Evolutionary conservation across 257 asterid species (phyloP).

Genomic region (Gentiana dahurica): DNA sequence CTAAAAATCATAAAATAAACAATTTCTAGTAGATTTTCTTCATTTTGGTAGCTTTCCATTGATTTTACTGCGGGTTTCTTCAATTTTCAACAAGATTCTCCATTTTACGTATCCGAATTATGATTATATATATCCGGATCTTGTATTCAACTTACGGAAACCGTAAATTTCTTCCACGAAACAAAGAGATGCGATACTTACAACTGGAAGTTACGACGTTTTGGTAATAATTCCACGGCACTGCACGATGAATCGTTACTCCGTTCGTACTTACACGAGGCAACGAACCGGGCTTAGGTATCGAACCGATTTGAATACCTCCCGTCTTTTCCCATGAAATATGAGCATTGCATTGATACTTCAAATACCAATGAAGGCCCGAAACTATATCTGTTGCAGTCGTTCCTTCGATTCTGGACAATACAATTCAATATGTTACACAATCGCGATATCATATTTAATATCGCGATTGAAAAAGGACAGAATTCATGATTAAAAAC

Average conservation of each 20-base stretch:
- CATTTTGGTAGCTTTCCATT: too few relatives aligned
- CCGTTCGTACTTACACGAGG: constrained; percentile 56
- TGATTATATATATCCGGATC: too few relatives aligned
- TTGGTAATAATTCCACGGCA: constrained; percentile 93
- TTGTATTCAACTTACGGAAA: too few relatives aligned
- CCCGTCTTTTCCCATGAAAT: constrained; percentile 98
- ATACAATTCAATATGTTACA: background rate
- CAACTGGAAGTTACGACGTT: constrained; percentile 99
- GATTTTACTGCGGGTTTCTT: too few relatives aligned
- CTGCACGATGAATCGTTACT: constrained; percentile 61
- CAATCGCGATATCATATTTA: constrained; percentile 6
- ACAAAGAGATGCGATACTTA: constrained; percentile 28
- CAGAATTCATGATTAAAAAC: background rate
- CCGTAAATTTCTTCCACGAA: too few relatives aligned
- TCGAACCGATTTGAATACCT: constrained; percentile 69
- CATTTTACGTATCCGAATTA: too few relatives aligned
- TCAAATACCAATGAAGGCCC: constrained; percentile 92
- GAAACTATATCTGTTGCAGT: constrained; percentile 77
- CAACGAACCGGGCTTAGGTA: constrained; percentile 76
- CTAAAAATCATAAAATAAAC: too few relatives aligned
- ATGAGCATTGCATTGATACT: constrained; percentile 90
- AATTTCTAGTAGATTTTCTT: too few relatives aligned
- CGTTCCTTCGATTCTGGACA: constrained; percentile 75
- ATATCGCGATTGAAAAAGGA: too few relatives aligned
- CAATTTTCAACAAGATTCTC: too few relatives aligned